phyloP scores from a whole-genome alignment of 2,329 filamentous ascomycete genomes.

The Calonectria pteridis region DNA sequence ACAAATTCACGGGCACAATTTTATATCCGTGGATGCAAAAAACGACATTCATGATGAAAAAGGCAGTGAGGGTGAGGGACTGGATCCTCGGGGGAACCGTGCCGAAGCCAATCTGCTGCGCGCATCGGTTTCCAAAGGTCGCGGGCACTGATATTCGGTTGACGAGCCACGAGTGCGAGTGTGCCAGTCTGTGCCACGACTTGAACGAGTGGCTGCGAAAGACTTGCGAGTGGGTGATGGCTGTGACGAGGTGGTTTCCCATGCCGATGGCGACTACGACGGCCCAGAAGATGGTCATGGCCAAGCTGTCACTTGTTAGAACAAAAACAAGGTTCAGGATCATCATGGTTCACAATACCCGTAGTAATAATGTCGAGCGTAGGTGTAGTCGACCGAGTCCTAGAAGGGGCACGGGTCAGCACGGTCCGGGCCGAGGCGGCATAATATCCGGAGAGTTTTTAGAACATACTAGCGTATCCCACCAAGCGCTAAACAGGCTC shows the following conservation, averaged over 20 bases:
- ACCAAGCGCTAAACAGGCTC: slow-evolving; percentile 50
- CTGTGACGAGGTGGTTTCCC: slow-evolving; percentile 44
- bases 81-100: slow-evolving; percentile 60
- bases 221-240: slow-evolving; percentile 20
- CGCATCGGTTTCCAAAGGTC: slow-evolving; percentile 57
- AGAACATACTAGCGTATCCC: slow-evolving; percentile 53
- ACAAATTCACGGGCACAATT: slow-evolving; percentile 54
- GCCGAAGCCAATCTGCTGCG: slow-evolving; percentile 59
- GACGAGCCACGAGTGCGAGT: slow-evolving; percentile 46
- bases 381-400: slow-evolving; percentile 53
- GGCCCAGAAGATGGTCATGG: slow-evolving; percentile 57
- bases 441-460: neutral
- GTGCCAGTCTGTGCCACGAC: neutral
- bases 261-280: slow-evolving; percentile 53
- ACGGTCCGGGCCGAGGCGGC: neutral
- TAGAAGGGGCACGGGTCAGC: slow-evolving; percentile 32
- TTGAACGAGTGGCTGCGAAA: slow-evolving; percentile 1
- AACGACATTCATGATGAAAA: slow-evolving; percentile 54
- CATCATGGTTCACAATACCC: slow-evolving; percentile 41
- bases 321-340: no score
- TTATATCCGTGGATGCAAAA: slow-evolving; percentile 53
- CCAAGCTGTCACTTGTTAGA: slow-evolving; percentile 39
- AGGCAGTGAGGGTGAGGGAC: slow-evolving; percentile 53
- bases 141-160: slow-evolving; percentile 54
- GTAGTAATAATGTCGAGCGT: slow-evolving; percentile 51